phyloP scores from a whole-genome alignment of 75 land plant genomes.

The Cryptomeria japonica region DNA sequence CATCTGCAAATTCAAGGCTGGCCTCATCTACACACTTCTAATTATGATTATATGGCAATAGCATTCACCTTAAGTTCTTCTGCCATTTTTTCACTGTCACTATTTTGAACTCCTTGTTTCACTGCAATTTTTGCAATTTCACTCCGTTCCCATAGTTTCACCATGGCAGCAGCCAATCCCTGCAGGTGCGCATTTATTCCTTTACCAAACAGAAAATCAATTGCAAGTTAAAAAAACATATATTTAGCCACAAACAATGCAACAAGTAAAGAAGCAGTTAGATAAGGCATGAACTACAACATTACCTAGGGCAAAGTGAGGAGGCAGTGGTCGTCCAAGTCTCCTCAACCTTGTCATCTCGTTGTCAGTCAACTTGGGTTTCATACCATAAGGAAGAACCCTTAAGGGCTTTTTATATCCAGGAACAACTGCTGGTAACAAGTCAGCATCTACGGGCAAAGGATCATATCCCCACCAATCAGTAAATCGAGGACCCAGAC shows the following conservation, averaged over 20 bases:
- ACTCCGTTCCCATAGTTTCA: slow-evolving; percentile 94
- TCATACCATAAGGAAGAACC: slow-evolving; percentile 35
- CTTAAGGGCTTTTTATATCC: slow-evolving; percentile 39
- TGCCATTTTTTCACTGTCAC: slow-evolving; percentile 78
- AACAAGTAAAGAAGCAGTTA: not conserved
- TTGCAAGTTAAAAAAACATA: not conserved
- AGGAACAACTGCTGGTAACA: slow-evolving; percentile 44
- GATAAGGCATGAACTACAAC: not conserved
- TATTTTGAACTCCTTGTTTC: slow-evolving; percentile 90
- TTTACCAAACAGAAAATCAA: slow-evolving; percentile 18
- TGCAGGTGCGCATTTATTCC: slow-evolving; percentile 87
- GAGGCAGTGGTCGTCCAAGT: slow-evolving; percentile 41
- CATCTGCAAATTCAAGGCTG: not conserved
- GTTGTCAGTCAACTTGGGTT: slow-evolving; percentile 28
- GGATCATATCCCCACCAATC: slow-evolving; percentile 51
- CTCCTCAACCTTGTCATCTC: slow-evolving; percentile 43
- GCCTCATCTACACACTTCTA: not conserved
- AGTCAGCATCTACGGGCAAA: slow-evolving; percentile 54
- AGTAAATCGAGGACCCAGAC: slow-evolving; percentile 45
- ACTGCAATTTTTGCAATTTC: slow-evolving; percentile 94
- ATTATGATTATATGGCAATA: not conserved
- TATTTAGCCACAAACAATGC: not conserved
- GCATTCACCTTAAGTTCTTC: slow-evolving; percentile 85
- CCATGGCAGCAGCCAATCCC: slow-evolving; percentile 89
- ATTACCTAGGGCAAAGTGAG: slow-evolving; percentile 56